Evolutionary conservation across 345 rosid species (phyloP), one percentile per base, ranked within the genome.

Genomic region (Kandelia obovata): DNA sequence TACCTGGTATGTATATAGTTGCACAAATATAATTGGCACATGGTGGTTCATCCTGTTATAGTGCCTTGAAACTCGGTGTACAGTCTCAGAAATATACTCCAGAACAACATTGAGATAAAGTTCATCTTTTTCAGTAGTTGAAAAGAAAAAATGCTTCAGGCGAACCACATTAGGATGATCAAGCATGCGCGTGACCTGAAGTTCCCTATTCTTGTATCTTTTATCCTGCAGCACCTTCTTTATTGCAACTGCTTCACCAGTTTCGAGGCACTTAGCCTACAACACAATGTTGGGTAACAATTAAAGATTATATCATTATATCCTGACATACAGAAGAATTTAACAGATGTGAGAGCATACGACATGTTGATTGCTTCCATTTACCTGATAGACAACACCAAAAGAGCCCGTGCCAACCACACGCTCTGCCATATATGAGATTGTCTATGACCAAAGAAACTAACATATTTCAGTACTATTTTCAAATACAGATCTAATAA

Each of bases 151-250:
- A 64, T 92, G 96, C 83, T 90, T 90, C 72, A 95, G 87, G 39
- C 81, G 84, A 66, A 92, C 90, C 49, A 86, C 90, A 69, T 95
- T 95, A 47, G 96, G 94, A 83, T 95, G 97, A 77, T 85, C 79
- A 55, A 90, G 94, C 49, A 86, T 25, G 30, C 90, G 97, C 92
- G 90, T 90, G 70, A 95, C 86, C 83, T 95, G 98, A 70, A 95
- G 98, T 80, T 95, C 99, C 71, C 99, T 87, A 67, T 95, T 95
- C 82, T 95, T 95, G 88, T 90, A 95, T 84, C 97, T 88, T 84
- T 86, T 95, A 80, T 95, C 99, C 76, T 92, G 98, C 70, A 87
- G 75, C 70, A 92, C 98, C 83, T 92, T 92, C 86, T 92, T 92
- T 57, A 92, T 92, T 53, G 98, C 98, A 71, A 92, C 95, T 51